Base-by-base conservation (phyloP, 2,329 filamentous ascomycete genomes). In the Talaromyces amestolkiae region DNA sequence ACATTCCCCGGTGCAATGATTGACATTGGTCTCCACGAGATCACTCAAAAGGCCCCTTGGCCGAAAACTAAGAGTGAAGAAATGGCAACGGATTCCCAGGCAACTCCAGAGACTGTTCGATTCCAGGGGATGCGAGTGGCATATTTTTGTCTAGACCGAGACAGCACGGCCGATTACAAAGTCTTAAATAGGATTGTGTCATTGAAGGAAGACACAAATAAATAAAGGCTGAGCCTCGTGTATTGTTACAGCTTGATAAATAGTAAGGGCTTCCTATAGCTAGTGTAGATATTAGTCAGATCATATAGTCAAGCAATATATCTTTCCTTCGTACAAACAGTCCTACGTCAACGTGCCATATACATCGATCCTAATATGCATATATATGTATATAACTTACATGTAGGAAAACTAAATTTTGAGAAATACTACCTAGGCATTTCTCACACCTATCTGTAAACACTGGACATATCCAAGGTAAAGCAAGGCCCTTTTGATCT, bases 101-200 rank as follows among this genome's bases (percentile, higher is more conserved):
- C 68, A 9, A 67, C 89, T 1, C 86, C 87, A 27, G 91, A 92
- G 79, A 90, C 85, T 63, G 89, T 97, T 7, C 85, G 94, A 58
- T 98, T 98, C 84, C 94, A 98, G 83, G 94, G 88, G 2, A 88
- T 97, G 84, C 86, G 94, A 31, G 91, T 94, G 53, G 94, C 90
- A 10, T 97, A 96, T 76, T 95, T 95, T 88, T 88, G 82, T 68
- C 70, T 96, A 76, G 93, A 97, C 75, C 86, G 85, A 59, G 92
- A 96, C 72, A 91, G 88, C 66, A 90, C 87, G 0, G 86, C 87
- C 37, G 91, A 92, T n/a, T 91, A 89, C 77, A 83, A 96, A 69
- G 86, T 98, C 58, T 80, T 98, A 35, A 98, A 98, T 80, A 86
- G 92, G 61, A 97, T 98, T 73, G 93, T 98, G 24, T 91, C 90